These are phyloP conservation scores for Lactarius psammicola DNA, from an alignment of 768 basidiomycete species.

Conservation along the genomic window DNA sequence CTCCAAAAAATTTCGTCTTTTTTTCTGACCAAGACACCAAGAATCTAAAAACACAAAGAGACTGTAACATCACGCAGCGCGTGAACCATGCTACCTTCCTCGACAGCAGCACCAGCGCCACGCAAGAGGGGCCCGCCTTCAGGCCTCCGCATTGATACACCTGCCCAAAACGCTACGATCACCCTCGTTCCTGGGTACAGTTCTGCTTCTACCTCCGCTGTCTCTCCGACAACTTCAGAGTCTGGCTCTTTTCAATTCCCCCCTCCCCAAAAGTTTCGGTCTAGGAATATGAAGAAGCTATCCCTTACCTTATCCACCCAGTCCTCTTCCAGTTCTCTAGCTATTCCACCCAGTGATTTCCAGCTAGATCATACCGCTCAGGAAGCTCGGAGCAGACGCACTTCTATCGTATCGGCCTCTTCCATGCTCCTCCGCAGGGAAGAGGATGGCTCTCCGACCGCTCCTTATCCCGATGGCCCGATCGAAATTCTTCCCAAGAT, in stretches of 20 bases:
- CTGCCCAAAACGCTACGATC: slow-evolving; percentile 48
- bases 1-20: slow-evolving; percentile 32
- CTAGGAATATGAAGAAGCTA: slow-evolving; percentile 74
- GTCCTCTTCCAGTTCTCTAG: slow-evolving; percentile 54
- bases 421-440: slow-evolving; percentile 60
- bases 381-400: slow-evolving; percentile 52
- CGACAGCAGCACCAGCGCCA: slow-evolving; percentile 38
- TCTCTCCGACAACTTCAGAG: slow-evolving; percentile 54
- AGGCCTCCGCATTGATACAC: slow-evolving; percentile 58
- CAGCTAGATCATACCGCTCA: slow-evolving; percentile 35
- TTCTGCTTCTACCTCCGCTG: slow-evolving; percentile 46
- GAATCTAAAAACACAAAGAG: slow-evolving; percentile 2
- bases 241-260: slow-evolving; percentile 48
- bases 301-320: slow-evolving; percentile 65
- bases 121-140: slow-evolving; percentile 54
- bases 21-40: slow-evolving; percentile 9
- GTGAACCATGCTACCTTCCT: slow-evolving; percentile 32
- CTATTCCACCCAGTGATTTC: slow-evolving; percentile 38
- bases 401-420: slow-evolving; percentile 64
- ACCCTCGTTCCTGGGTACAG: slow-evolving; percentile 47
- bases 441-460: slow-evolving; percentile 56
- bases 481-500: slow-evolving; percentile 80
- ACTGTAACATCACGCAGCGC: slow-evolving; percentile 33
- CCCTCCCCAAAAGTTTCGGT: slow-evolving; percentile 42
- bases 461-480: slow-evolving; percentile 80